Base-by-base conservation (phyloP, 352 stramenopile species). In the Phytophthora pluvialis region DNA sequence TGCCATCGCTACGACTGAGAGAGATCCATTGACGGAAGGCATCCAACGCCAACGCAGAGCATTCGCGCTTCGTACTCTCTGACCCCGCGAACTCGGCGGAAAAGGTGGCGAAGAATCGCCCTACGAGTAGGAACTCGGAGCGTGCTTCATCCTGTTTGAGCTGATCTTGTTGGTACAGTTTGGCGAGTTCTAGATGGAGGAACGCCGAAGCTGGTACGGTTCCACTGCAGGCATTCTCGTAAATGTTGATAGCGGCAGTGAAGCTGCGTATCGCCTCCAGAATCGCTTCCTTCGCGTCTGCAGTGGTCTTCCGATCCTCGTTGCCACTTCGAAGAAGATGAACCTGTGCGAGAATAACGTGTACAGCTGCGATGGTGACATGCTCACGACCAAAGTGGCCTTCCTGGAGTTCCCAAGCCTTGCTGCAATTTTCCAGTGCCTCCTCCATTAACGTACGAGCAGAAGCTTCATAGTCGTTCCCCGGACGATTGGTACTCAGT, bases 401-500 rank as follows among this genome's bases (percentile, higher is more conserved):
- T 44, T 92, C 78, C 26, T 90, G 80, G 3, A 92, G 44, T 15
- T 75, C 74, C 80, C 80, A 92, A 4, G 82, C 80, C 45, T 88
- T 89, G 31, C 65, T 80, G 55, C 80, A 91, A 38, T 72, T 77
- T 56, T 93, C 84, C n/a, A 89, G 49, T 0, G 81, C 84, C 9
- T 90, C 84, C 1, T 93, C 81, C 36, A 88, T 75, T 38, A 79
- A 48, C 3, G 71, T 55, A 9, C 72, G 42, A 35, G 79, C 74
- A 11, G 43, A 47, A 7, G 32, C 43, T 46, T 74, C 67, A 25
- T 60, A 42, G 31, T 70, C 48, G 15, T 44, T 43, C 4, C 39
- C 44, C 8, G 55, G 31, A 16, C 36, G 42, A 48, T 55, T 64
- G 11, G 13, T 38, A 46, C 31, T 61, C 9, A 66, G 39, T 8